These are phyloP conservation scores for Fusarium hostae DNA, from an alignment of 2,329 filamentous ascomycete genomes.

Conservation along the genomic window DNA sequence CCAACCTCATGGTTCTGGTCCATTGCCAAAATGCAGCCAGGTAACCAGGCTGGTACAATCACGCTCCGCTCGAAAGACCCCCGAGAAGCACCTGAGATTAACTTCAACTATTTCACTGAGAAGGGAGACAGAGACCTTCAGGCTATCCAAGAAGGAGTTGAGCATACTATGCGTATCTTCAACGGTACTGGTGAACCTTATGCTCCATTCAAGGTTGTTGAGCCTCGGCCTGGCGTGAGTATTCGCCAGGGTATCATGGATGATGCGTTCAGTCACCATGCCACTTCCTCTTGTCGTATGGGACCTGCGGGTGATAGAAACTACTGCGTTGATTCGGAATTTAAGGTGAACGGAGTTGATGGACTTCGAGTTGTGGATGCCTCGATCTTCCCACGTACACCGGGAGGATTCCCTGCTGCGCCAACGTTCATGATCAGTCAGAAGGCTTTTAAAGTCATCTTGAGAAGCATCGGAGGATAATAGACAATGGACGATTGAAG, in stretches of 20 bases:
- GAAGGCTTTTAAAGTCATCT: conserved; percentile 14
- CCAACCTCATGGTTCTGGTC: conserved; percentile 36
- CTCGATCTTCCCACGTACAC: conserved; percentile 59
- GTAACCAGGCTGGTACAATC: conserved; percentile 71
- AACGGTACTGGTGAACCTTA: conserved; percentile 42
- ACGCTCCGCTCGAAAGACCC: conserved; percentile 69
- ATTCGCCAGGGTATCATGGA: conserved; percentile 60
- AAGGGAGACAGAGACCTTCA: conserved; percentile 15
- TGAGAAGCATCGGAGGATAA: fast-evolving
- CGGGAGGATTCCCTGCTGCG: conserved; percentile 24
- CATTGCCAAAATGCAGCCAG: conserved; percentile 68
- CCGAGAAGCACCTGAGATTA: conserved; percentile 69
- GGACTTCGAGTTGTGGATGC: conserved; percentile 70
- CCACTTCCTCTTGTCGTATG: conserved; percentile 65
- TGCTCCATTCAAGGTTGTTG: conserved; percentile 19
- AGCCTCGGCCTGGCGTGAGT: conserved; percentile 55
- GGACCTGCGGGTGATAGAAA: conserved; percentile 61
- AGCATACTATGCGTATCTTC: conserved; percentile 41
- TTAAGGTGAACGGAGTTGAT: conserved; percentile 64
- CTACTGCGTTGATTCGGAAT: conserved; percentile 66
- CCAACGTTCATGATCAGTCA: conserved; percentile 32
- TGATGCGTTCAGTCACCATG: conserved; percentile 68
- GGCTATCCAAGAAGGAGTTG: conserved; percentile 30
- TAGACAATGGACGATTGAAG: fast-evolving
- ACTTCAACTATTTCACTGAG: conserved; percentile 67